Base-by-base conservation (phyloP, 2,329 filamentous ascomycete genomes). In the Trichoderma endophyticum region DNA sequence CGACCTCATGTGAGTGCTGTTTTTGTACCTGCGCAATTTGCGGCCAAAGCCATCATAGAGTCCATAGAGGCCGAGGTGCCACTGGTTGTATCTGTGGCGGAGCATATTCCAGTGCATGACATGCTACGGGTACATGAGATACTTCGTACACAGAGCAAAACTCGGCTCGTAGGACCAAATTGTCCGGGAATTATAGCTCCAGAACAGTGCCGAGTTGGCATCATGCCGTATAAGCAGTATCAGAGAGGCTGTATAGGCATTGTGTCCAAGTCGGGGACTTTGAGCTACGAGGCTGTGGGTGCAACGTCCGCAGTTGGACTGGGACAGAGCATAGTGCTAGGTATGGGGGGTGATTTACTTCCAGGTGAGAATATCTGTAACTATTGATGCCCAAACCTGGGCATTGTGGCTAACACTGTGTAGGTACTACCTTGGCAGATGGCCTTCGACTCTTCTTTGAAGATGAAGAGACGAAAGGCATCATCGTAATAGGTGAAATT, bases 241-340 rank as follows among this genome's bases (percentile, higher is more conserved):
- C 73, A 70, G 1, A 86, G 89, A 0, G 93, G 92, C 0, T 87
- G 88, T 71, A 84, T 95, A 26, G 92, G 92, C 2, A 92, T 95
- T 70, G 88, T 93, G 3, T 91, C 92, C n/a, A 94, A 93, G 78
- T 94, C 91, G 0, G 93, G 92, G 1, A 95, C 93, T 0, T 82
- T 95, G 54, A 93, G 91, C 73, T 95, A 95, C 77, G 93, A 95
- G 79, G 89, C 92, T 2, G 92, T 94, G 1, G 92, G 91, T 0
- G 90, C 91, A 1, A 90, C 93, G 28, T 93, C 91, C 7, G 85
- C 90, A 73, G 90, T 88, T n/a, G 92, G 92, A 0, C 82, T 95
- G 1, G 93, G 93, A 0, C 93, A 95, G 80, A 93, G 91, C 77
- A 82, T 94, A 7, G 92, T 92, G 56, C 90, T 95, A 59, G 92